These are phyloP conservation scores for Magnusiomyces magnusii DNA, from an alignment of 1,139 yeast genomes.

Conservation along the genomic window DNA sequence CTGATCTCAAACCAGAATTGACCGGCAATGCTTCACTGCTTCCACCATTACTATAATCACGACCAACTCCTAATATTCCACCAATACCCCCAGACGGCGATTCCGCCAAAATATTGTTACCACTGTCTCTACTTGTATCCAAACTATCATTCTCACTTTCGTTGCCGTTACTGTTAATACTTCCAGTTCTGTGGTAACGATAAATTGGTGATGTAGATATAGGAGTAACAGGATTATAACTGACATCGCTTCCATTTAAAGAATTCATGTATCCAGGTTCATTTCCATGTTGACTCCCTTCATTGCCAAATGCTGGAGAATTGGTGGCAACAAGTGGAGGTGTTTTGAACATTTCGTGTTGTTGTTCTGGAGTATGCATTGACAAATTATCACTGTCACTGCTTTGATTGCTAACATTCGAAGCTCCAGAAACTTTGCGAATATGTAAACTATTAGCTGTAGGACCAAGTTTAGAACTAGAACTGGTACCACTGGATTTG, in stretches of 20 bases:
- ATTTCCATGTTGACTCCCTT: neutral
- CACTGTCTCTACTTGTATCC: neutral
- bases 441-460: neutral
- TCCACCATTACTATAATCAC: neutral
- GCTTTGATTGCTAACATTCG: neutral
- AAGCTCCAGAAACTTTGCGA: neutral
- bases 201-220: neutral
- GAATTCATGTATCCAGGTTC: neutral
- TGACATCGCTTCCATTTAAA: neutral
- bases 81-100: neutral
- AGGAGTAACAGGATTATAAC: neutral
- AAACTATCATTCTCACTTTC: neutral
- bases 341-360: neutral
- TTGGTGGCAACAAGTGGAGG: neutral
- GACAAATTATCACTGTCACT: neutral
- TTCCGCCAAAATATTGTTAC: neutral
- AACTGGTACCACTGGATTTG: neutral
- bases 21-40: neutral
- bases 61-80: neutral
- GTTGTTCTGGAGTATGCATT: slow-evolving; percentile 1
- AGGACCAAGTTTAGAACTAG: too few species aligned
- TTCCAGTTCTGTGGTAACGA: neutral
- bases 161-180: neutral
- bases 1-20: neutral
- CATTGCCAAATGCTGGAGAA: neutral